Evolutionary conservation across 768 basidiomycete genomes (phyloP).

Genomic region (Neoboletus subvelutipes): DNA sequence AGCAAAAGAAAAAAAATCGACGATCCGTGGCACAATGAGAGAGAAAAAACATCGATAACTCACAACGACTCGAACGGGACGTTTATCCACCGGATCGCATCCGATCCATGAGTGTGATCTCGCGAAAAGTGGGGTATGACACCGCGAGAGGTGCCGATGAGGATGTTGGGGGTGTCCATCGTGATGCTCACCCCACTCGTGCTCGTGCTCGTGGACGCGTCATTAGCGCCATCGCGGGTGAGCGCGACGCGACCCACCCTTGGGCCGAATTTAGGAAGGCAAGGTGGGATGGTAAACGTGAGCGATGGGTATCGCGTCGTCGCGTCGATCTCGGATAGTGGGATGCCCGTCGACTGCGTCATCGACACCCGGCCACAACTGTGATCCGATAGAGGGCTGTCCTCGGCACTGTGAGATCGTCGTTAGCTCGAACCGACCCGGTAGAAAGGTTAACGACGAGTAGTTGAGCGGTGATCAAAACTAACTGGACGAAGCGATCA

Average conservation of each 20-base stretch:
- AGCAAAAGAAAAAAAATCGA: background rate
- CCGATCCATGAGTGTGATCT: constrained; percentile 50
- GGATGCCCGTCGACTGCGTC: constrained; percentile 2
- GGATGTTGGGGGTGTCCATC: constrained; percentile 59
- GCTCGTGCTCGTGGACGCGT: background rate
- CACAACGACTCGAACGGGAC: constrained; percentile 83
- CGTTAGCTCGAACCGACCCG: background rate
- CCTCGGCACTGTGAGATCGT: background rate
- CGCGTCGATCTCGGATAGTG: background rate
- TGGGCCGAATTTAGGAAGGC: constrained; percentile 23
- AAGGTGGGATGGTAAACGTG: constrained; percentile 14
- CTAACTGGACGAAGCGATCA: background rate
- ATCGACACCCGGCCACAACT: background rate
- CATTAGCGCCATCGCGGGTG: constrained; percentile 5
- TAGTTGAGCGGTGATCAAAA: background rate
- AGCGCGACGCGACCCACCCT: constrained; percentile 26
- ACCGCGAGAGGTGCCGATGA: constrained; percentile 69
- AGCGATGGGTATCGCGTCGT: constrained; percentile 14
- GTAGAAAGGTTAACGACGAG: background rate
- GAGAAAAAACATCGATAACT: constrained; percentile 31
- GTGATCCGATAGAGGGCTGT: background rate
- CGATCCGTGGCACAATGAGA: background rate
- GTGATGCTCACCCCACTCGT: constrained; percentile 30
- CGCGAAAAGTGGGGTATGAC: constrained; percentile 71
- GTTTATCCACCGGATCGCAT: constrained; percentile 60